A percentile compares a stretch with the other conserved stretches of the same genome.
phyloP scores from a whole-genome alignment of 2,329 filamentous ascomycete genomes.

The Blastomyces silverae region DNA sequence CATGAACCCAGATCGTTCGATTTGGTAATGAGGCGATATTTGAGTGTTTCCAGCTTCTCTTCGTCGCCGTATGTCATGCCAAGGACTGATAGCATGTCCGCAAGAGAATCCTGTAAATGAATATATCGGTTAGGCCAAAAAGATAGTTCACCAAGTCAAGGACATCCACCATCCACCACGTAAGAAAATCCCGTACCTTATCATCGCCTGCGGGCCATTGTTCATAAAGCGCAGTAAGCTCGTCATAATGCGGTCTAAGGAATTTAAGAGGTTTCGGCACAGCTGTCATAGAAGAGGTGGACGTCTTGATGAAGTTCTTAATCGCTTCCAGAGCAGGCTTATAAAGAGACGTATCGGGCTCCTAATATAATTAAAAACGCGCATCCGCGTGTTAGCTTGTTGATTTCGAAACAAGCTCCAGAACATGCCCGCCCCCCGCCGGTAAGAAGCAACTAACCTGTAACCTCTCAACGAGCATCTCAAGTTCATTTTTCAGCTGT shows the following conservation, averaged over 20 bases:
- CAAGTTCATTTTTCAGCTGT: slow-evolving; percentile 94
- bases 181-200: slow-evolving; percentile 54
- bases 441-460: slow-evolving; percentile 51
- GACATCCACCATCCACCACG: too few relatives aligned
- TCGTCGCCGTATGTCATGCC: slow-evolving; percentile 99
- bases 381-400: background rate
- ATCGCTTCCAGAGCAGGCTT: slow-evolving; percentile 89
- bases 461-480: slow-evolving; percentile 95
- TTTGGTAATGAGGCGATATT: slow-evolving; percentile 84
- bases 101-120: slow-evolving; percentile 58
- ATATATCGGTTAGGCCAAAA: slow-evolving; percentile 15
- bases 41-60: slow-evolving; percentile 89
- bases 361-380: slow-evolving; percentile 47
- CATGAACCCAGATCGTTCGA: slow-evolving; percentile 91
- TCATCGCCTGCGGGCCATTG: slow-evolving; percentile 77
- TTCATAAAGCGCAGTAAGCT: slow-evolving; percentile 79
- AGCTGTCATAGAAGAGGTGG: slow-evolving; percentile 98
- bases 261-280: slow-evolving; percentile 98
- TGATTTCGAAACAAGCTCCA: background rate
- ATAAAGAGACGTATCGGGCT: slow-evolving; percentile 80
- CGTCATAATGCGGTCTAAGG: slow-evolving; percentile 90
- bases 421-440: background rate
- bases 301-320: slow-evolving; percentile 98
- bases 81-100: slow-evolving; percentile 92
- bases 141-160: background rate